Conservation (phyloP, 2,329 filamentous ascomycete species). For the Colletotrichum spinosum region DNA sequence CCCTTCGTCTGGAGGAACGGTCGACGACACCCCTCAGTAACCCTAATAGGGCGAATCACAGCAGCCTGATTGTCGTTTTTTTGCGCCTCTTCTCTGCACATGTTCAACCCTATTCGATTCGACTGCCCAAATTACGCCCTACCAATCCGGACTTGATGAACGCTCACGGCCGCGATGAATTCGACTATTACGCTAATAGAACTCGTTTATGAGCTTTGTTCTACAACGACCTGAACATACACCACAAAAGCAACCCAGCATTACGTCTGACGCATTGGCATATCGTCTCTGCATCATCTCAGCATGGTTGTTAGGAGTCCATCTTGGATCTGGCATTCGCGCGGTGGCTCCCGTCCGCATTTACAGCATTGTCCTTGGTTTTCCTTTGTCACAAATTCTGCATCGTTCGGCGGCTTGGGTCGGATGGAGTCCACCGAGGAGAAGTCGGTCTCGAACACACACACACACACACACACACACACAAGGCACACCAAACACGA, state of each 20-base stretch:
- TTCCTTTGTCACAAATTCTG: slow-evolving; percentile 38
- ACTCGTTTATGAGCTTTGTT: slow-evolving; percentile 35
- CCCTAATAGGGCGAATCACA: slow-evolving; percentile 38
- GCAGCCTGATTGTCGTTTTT: slow-evolving; percentile 38
- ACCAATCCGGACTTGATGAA: slow-evolving; percentile 23
- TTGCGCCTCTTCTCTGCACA: slow-evolving; percentile 37
- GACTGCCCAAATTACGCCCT: slow-evolving; percentile 34
- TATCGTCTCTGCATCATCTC: slow-evolving; percentile 41
- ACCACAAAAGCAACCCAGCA: slow-evolving; percentile 36
- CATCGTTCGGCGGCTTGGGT: slow-evolving; percentile 19
- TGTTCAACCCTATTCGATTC: slow-evolving; percentile 36
- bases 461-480: slow-evolving; percentile 14
- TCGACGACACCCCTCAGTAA: slow-evolving; percentile 20
- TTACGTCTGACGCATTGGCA: slow-evolving; percentile 43
- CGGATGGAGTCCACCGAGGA: slow-evolving; percentile 26
- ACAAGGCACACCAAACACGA: slow-evolving; percentile 1
- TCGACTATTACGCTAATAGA: slow-evolving; percentile 36
- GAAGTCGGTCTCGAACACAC: slow-evolving; percentile 21
- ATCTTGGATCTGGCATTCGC: slow-evolving; percentile 43
- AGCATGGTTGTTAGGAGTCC: slow-evolving; percentile 40
- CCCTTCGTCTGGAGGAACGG: slow-evolving; percentile 21
- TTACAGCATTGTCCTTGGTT: slow-evolving; percentile 37
- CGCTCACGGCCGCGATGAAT: slow-evolving; percentile 34
- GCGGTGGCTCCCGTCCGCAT: slow-evolving; percentile 37
- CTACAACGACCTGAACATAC: slow-evolving; percentile 34